Percentiles rank a stretch among this genome's conserved stretches.
phyloP scores from a whole-genome alignment of 352 stramenopile species.

The Globisporangium irregulare region DNA sequence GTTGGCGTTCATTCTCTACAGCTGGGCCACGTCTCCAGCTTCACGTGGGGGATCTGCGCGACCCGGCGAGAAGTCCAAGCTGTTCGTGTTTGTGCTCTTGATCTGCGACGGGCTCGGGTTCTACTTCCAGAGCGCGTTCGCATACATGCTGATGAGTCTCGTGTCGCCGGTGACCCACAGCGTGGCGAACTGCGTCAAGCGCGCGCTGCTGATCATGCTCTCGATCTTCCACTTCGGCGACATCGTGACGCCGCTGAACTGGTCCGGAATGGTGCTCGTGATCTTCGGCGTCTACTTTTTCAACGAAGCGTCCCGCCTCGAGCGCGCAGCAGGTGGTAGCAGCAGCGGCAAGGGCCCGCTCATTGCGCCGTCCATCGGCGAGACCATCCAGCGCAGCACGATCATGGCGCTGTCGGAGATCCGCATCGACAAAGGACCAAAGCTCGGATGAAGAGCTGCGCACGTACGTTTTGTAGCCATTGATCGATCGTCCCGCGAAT shows the following conservation, averaged over 20 bases:
- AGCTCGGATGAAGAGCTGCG: conserved; percentile 25
- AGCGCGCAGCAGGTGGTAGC: conserved; percentile 28
- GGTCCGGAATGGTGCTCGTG: conserved; percentile 84
- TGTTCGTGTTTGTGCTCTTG: conserved; percentile 55
- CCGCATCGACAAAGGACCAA: conserved; percentile 44
- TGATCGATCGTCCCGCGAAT: not conserved
- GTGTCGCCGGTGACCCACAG: conserved; percentile 90
- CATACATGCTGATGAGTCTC: conserved; percentile 90
- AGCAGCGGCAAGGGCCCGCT: conserved; percentile 11
- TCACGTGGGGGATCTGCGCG: conserved; percentile 21
- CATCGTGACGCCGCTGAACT: conserved; percentile 76
- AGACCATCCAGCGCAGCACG: conserved; percentile 42
- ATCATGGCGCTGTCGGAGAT: conserved; percentile 65
- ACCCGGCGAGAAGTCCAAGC: conserved; percentile 29
- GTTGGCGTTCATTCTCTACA: conserved; percentile 73
- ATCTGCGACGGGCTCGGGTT: conserved; percentile 77
- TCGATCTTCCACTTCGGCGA: conserved; percentile 91
- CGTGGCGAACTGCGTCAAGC: conserved; percentile 90
- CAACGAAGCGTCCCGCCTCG: conserved; percentile 65
- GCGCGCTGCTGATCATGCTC: conserved; percentile 86
- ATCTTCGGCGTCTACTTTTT: conserved; percentile 89
- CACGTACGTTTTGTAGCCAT: not conserved
- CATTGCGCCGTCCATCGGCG: conserved; percentile 26
- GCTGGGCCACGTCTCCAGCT: conserved; percentile 43
- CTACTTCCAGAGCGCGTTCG: conserved; percentile 89